Conservation (phyloP, 768 basidiomycete species). For the Leccinum aurantiacum region DNA sequence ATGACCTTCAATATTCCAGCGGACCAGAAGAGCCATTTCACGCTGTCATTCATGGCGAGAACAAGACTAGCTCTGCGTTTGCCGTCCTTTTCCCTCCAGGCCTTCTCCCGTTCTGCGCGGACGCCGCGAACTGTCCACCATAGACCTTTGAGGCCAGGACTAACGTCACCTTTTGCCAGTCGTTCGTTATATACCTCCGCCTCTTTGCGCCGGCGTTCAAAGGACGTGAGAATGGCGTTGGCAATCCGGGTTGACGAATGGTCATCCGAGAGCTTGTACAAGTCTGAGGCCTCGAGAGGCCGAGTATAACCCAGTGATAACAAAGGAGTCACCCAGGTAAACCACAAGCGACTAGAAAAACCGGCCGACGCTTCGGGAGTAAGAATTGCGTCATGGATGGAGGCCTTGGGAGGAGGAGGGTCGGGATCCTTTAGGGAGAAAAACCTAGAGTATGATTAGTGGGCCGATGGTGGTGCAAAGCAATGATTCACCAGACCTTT, state of each 20-base stretch:
- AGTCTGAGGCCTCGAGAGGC: conserved; percentile 76
- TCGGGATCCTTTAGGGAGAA: conserved; percentile 17
- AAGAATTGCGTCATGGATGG: conserved; percentile 57
- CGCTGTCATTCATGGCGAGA: too few relatives aligned
- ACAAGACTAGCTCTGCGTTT: too few relatives aligned
- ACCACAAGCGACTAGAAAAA: conserved; percentile 60
- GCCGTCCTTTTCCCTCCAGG: too few relatives aligned
- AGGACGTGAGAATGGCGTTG: conserved; percentile 60
- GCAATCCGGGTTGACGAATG: conserved; percentile 62
- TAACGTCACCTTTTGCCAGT: conserved; percentile 63
- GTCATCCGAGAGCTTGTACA: conserved; percentile 73
- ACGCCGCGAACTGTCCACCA: conserved; percentile 60
- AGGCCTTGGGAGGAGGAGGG: conserved; percentile 45
- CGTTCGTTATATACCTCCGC: conserved; percentile 72
- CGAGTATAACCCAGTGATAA: conserved; percentile 75
- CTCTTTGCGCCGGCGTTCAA: conserved; percentile 51
- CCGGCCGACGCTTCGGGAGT: conserved; percentile 69
- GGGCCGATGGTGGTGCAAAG: not conserved
- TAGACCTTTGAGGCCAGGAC: conserved; percentile 50
- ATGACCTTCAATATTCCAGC: too few relatives aligned
- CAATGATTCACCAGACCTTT: not conserved
- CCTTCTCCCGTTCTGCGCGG: conserved; percentile 19
- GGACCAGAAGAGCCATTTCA: too few relatives aligned
- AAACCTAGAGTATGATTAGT: conserved; percentile 6
- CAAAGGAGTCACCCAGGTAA: conserved; percentile 73